Evolutionary conservation across 2,329 filamentous ascomycete species (phyloP).

Genomic region (Pseudocercospora cruenta): DNA sequence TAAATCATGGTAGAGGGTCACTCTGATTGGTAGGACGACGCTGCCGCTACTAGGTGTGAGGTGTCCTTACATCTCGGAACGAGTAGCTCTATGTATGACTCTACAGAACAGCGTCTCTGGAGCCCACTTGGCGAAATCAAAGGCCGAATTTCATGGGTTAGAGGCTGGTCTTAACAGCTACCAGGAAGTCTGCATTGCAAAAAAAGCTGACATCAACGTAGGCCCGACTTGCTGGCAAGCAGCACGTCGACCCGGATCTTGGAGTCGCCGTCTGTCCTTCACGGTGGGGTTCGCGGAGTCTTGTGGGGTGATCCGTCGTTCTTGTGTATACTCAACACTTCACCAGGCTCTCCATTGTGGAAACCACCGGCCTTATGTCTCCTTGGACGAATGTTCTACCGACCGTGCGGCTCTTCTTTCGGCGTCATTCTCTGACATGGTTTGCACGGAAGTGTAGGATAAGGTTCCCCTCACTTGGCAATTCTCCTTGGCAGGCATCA

Average conservation of each 20-base stretch:
- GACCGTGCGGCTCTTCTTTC: neutral
- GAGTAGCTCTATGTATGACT: too few species aligned
- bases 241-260: neutral
- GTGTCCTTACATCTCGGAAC: too few species aligned
- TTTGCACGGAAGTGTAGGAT: neutral
- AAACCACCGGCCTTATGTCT: neutral
- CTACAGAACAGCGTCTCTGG: too few species aligned
- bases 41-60: too few species aligned
- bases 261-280: neutral
- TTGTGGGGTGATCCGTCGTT: neutral
- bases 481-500: slow-evolving; percentile 3
- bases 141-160: too few species aligned
- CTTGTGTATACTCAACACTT: neutral
- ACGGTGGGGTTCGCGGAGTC: neutral
- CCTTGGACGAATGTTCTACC: neutral
- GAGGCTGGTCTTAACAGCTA: too few species aligned
- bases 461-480: slow-evolving; percentile 4
- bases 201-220: too few species aligned
- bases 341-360: neutral
- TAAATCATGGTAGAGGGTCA: too few species aligned
- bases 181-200: too few species aligned
- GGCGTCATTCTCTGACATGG: neutral
- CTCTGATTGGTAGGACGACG: too few species aligned
- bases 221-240: too few species aligned
- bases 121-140: too few species aligned